Evolutionary conservation across 768 basidiomycete species (phyloP).

Genomic region (Chalciporus piperatus): DNA sequence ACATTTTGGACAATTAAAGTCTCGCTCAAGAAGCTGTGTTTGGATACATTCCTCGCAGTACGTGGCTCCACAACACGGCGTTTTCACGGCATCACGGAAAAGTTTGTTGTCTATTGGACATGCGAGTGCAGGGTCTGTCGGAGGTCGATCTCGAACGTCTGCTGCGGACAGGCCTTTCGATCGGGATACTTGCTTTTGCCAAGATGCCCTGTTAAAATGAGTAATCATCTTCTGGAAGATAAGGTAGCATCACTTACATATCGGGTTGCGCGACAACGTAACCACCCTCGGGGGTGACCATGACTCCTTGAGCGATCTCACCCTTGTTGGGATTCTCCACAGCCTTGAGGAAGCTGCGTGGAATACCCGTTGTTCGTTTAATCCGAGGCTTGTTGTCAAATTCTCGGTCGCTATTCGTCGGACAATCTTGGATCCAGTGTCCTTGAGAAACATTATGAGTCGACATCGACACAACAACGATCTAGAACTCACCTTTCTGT

Average conservation of each 20-base stretch:
- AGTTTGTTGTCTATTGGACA: constrained; percentile 94
- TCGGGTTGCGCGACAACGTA: constrained; percentile 98
- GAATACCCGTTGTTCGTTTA: constrained; percentile 97
- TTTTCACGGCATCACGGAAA: constrained; percentile 91
- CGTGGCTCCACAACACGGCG: constrained; percentile 86
- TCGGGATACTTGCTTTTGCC: constrained; percentile 88
- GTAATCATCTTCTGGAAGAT: background rate
- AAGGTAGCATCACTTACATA: constrained; percentile 55
- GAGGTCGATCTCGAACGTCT: constrained; percentile 85
- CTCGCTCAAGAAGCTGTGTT: constrained; percentile 88
- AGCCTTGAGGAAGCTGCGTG: constrained; percentile 93
- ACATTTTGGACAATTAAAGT: constrained; percentile 93
- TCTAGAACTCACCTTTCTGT: constrained; percentile 72
- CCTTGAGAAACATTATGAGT: constrained; percentile 46
- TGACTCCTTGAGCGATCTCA: constrained; percentile 79
- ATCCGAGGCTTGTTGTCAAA: constrained; percentile 94
- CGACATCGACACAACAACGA: background rate
- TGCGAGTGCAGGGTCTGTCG: constrained; percentile 72
- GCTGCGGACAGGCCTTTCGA: constrained; percentile 79
- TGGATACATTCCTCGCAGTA: constrained; percentile 99
- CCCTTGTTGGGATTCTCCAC: constrained; percentile 82
- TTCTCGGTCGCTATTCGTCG: constrained; percentile 94
- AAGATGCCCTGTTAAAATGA: constrained; percentile 64
- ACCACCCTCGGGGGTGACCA: constrained; percentile 98
- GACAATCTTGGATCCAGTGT: constrained; percentile 99